Evolutionary conservation across 2,329 filamentous ascomycete species (phyloP), one percentile per base, ranked within the genome.

Genomic region (Fusarium nodosum): DNA sequence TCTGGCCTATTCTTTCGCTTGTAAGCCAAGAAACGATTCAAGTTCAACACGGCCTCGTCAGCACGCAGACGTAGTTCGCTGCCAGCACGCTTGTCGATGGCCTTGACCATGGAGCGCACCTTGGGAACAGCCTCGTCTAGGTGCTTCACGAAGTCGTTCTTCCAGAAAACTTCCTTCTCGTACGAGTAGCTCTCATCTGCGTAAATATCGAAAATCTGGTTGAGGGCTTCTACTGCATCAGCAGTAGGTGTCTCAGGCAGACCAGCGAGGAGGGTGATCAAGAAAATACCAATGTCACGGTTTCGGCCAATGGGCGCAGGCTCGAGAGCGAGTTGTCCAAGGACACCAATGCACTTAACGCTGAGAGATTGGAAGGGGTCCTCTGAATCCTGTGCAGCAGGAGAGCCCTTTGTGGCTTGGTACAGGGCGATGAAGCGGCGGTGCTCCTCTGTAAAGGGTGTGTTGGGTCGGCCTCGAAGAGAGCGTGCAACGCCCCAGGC

Each of bases 201-300:
- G 77, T 91, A 92, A 10, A 92, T 83, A 70, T 91, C 90, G 69
- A 90, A 90, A 20, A 92, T 66, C 76, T 90, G 88, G 77, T 91
- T 88, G 44, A 91, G 79, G 18, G 88, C 87, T 78, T 91, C 89
- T 33, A 91, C 83, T 7, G 83, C 82, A 46, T 90, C 87, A 3
- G 88, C 88, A 3, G 83, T 78, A 3, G 87, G 82, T 1, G 85
- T 85, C 45, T 84, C 79, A 7, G 88, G 86, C 20, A 87, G 79
- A 12, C 78, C 77, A 33, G 83, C 80, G 33, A 90, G 78, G 7
- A 88, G 76, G 3, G 84, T 87, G 55, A 91, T 67, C 50, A 92
- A 80, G 76, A 91, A 91, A 18, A 86, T 81, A 48, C 88, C 89
- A 56, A 91, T 85, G 60, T 90, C 87, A 45, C 86, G 84, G 79